Percentiles rank a stretch among this genome's conserved stretches.
Conservation (phyloP, 805 yeast species). For the Blastobotrys attinorum region DNA sequence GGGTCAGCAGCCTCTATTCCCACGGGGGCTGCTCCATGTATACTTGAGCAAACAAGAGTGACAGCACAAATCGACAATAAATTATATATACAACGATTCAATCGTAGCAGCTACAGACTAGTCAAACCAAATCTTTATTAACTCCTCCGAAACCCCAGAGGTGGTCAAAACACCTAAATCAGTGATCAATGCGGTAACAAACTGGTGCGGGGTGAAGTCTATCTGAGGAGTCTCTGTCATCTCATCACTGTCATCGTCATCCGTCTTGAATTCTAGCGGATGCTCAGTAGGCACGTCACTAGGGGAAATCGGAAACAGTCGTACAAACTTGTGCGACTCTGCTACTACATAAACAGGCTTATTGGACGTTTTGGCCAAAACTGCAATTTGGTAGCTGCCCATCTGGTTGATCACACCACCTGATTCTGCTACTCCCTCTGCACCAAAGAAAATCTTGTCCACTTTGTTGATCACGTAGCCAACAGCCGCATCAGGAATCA, state of each 20-base stretch:
- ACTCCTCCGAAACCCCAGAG: conserved; percentile 95
- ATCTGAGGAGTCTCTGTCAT: conserved; percentile 45
- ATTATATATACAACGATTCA: too few species aligned
- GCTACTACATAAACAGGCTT: conserved; percentile 93
- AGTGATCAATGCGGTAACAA: conserved; percentile 89
- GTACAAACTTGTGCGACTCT: conserved; percentile 91
- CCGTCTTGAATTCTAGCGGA: conserved; percentile 38
- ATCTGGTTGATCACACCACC: conserved; percentile 93
- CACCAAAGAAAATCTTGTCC: conserved; percentile 92
- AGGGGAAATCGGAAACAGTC: conserved; percentile 90
- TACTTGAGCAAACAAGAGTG: too few species aligned
- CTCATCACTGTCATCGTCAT: conserved; percentile 16
- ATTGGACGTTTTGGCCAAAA: conserved; percentile 79
- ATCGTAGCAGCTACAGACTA: too few species aligned
- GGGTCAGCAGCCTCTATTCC: too few species aligned
- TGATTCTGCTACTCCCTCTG: conserved; percentile 98
- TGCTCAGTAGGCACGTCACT: conserved; percentile 72
- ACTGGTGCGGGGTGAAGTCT: conserved; percentile 95
- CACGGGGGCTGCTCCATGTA: too few species aligned
- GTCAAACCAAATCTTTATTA: conserved; percentile 97
- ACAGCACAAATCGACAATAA: too few species aligned
- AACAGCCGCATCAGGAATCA: conserved; percentile 88
- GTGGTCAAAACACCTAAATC: conserved; percentile 97
- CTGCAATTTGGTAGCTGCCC: conserved; percentile 93
- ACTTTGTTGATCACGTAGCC: conserved; percentile 87